phyloP scores from a whole-genome alignment of 2,329 filamentous ascomycete genomes.

The Remersonia thermophila region DNA sequence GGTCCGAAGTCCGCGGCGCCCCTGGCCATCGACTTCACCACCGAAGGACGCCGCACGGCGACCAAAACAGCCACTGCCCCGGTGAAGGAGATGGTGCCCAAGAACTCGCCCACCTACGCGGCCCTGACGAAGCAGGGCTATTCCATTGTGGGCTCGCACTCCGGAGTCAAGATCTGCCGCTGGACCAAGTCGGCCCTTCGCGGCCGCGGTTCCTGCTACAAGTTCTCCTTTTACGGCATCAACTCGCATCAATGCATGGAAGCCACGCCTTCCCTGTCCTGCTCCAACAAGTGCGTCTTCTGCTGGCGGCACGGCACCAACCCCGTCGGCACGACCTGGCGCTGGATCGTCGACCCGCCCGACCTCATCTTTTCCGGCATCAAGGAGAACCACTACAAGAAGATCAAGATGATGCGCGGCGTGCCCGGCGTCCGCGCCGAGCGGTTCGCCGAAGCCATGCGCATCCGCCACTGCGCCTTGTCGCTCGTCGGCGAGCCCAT shows the following conservation, averaged over 20 bases:
- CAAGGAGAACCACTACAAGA: slow-evolving; percentile 85
- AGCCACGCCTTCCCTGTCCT: slow-evolving; percentile 86
- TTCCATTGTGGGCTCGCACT: slow-evolving; percentile 87
- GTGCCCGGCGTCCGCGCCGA: slow-evolving; percentile 87
- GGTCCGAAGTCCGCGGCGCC: slow-evolving; percentile 28
- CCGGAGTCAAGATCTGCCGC: slow-evolving; percentile 92
- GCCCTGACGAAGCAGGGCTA: slow-evolving; percentile 94
- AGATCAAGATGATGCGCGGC: slow-evolving; percentile 94
- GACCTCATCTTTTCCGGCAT: slow-evolving; percentile 83
- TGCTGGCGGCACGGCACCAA: slow-evolving; percentile 98
- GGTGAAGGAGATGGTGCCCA: slow-evolving; percentile 88
- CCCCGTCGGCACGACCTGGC: slow-evolving; percentile 90
- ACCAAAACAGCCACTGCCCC: slow-evolving; percentile 33
- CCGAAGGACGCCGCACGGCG: slow-evolving; percentile 42
- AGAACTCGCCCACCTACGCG: slow-evolving; percentile 74
- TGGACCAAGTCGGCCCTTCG: slow-evolving; percentile 97
- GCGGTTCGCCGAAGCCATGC: slow-evolving; percentile 83
- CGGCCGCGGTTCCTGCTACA: slow-evolving; percentile 91
- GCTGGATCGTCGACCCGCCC: slow-evolving; percentile 87
- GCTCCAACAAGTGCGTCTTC: slow-evolving; percentile 97
- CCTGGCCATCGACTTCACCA: slow-evolving; percentile 79
- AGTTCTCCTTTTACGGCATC: slow-evolving; percentile 95
- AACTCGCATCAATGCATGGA: slow-evolving; percentile 97
- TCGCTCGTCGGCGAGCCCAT: slow-evolving; percentile 94
- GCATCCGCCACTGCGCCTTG: slow-evolving; percentile 84